Evolutionary conservation across 257 asterid species (phyloP).

Genomic region (Solanum corneliomulleri): DNA sequence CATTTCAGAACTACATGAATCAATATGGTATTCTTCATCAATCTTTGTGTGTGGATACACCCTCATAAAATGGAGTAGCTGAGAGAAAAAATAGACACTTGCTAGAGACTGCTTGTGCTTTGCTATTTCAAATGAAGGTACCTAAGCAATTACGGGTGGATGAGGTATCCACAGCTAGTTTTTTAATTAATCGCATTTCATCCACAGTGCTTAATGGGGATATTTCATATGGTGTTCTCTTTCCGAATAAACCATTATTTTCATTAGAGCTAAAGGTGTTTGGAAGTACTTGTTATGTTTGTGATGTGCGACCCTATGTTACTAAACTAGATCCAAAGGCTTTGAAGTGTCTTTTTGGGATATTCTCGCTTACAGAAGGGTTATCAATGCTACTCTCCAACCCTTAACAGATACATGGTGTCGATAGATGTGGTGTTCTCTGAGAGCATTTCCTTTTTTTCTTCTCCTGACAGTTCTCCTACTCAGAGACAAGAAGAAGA

Average conservation of each 20-base stretch:
- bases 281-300: neutral
- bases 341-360: too few species aligned
- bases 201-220: neutral
- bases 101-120: neutral
- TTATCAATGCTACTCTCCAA: too few species aligned
- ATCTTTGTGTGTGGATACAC: too few species aligned
- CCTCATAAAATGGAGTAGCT: too few species aligned
- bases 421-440: too few species aligned
- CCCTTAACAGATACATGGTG: too few species aligned
- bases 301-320: neutral
- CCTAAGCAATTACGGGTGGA: neutral
- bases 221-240: neutral
- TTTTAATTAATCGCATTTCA: neutral
- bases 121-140: neutral
- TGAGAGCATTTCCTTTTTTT: too few species aligned
- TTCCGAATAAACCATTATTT: neutral
- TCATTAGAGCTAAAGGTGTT: neutral
- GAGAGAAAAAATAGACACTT: neutral
- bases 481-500: too few species aligned
- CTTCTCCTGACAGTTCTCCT: too few species aligned
- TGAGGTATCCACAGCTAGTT: neutral
- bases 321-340: neutral
- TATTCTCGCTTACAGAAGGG: too few species aligned
- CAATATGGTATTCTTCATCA: too few species aligned
- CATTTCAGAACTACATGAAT: too few species aligned